Percentiles rank a stretch among this genome's conserved stretches.
phyloP scores from a whole-genome alignment of 768 basidiomycete genomes.

The Boletus sp. region DNA sequence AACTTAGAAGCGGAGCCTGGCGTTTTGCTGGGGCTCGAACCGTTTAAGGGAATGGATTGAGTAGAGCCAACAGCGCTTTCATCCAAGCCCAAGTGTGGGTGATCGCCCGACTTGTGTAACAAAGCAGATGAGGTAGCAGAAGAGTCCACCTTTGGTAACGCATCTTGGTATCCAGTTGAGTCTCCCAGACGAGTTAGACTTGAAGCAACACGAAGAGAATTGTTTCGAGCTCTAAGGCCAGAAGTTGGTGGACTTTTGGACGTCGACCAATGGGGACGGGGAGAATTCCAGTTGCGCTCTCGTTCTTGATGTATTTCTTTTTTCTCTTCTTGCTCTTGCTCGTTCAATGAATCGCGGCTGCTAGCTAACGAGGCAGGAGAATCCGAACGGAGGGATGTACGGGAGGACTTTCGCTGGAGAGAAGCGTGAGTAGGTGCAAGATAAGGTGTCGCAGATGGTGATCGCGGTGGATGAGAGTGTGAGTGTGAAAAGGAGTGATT shows the following conservation, averaged over 20 bases:
- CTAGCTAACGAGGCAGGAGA: constrained; percentile 44
- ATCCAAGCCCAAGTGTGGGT: not conserved
- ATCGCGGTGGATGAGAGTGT: constrained; percentile 38
- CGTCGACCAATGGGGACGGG: constrained; percentile 54
- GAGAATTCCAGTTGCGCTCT: constrained; percentile 71
- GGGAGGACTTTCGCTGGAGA: constrained; percentile 36
- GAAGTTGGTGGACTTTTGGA: constrained; percentile 20
- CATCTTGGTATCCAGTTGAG: constrained; percentile 9
- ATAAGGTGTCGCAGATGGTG: constrained; percentile 39
- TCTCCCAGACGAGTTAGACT: constrained; percentile 16
- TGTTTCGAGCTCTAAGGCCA: constrained; percentile 2
- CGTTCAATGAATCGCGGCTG: constrained; percentile 34
- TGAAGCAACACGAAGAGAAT: constrained; percentile 17
- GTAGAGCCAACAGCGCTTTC: not conserved
- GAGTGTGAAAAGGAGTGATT: constrained; percentile 34
- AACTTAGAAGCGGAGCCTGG: constrained; percentile 31
- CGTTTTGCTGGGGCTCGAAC: constrained; percentile 13
- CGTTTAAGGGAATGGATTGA: not conserved
- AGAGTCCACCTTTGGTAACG: constrained; percentile 1
- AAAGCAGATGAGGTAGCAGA: not conserved
- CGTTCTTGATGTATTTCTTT: constrained; percentile 47
- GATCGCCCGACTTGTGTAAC: constrained; percentile 5
- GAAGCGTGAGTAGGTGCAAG: constrained; percentile 31
- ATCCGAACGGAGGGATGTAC: constrained; percentile 34
- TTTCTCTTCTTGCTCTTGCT: constrained; percentile 30